Evolutionary conservation across 441 rosid species (phyloP).

Genomic region (Rhodomyrtus psidioides): DNA sequence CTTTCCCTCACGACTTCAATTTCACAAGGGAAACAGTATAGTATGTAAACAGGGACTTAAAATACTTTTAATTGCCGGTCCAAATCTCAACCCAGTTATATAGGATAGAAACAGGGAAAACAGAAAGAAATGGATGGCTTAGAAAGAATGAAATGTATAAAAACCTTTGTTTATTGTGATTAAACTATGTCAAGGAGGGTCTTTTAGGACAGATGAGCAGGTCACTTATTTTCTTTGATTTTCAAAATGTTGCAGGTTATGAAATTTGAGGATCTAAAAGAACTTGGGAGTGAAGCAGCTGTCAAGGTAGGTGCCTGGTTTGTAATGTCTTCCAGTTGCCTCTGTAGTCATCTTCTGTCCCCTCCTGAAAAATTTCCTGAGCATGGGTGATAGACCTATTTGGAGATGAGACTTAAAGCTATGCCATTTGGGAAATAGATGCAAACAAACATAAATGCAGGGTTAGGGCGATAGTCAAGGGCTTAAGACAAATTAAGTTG

Average conservation of each 20-base stretch:
- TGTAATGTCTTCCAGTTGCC: not conserved
- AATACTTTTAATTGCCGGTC: not conserved
- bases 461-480: not conserved
- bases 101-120: not conserved
- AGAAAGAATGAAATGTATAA: not conserved
- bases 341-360: not conserved
- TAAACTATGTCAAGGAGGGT: not conserved
- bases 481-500: not conserved
- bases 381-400: not conserved
- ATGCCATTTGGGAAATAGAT: not conserved
- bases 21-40: not conserved
- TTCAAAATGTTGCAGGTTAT: constrained; percentile 50
- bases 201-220: not conserved
- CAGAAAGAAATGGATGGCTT: not conserved
- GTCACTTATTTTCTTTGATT: not conserved
- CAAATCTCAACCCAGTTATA: not conserved
- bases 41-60: not conserved
- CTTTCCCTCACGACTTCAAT: not conserved
- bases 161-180: not conserved
- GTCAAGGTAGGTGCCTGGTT: constrained; percentile 57
- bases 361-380: not conserved
- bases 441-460: not conserved
- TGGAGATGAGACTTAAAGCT: not conserved
- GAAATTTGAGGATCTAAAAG: constrained; percentile 96
- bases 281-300: constrained; percentile 78